These are phyloP conservation scores for Austroboletus niveus DNA, from an alignment of 1,284 basidiomycete species.

Conservation along the genomic window DNA sequence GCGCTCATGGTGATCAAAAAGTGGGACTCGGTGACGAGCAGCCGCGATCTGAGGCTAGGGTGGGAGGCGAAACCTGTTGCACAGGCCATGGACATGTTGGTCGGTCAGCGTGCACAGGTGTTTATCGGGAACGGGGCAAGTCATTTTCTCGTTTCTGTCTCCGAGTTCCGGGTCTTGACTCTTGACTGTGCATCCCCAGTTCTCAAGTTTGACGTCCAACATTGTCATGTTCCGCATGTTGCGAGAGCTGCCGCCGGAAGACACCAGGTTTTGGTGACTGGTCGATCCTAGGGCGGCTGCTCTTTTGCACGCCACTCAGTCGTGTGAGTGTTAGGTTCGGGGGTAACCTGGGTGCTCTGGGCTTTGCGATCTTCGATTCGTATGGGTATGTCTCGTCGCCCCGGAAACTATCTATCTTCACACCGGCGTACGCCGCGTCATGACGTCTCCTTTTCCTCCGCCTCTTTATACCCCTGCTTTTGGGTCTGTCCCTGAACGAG, in stretches of 20 bases:
- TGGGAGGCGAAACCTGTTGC: constrained; percentile 47
- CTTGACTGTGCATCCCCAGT: constrained; percentile 33
- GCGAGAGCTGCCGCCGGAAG: constrained; percentile 29
- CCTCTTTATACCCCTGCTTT: background rate
- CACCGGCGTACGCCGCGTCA: background rate
- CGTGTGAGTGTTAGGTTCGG: background rate
- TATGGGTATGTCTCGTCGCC: constrained; percentile 1
- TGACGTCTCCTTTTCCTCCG: background rate
- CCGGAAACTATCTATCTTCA: background rate
- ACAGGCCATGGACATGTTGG: constrained; percentile 53
- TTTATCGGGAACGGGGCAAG: constrained; percentile 56
- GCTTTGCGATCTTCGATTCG: background rate
- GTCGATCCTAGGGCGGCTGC: background rate
- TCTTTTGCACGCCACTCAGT: background rate
- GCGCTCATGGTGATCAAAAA: constrained; percentile 29
- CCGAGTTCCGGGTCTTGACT: no score
- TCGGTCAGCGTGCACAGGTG: constrained; percentile 46
- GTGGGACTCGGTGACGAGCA: constrained; percentile 44
- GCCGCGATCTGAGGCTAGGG: constrained; percentile 42
- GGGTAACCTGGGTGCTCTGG: background rate
- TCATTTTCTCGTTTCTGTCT: constrained; percentile 12
- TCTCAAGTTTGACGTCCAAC: constrained; percentile 57
- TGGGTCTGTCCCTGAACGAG: background rate
- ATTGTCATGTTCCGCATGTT: constrained; percentile 52
- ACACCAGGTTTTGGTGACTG: constrained; percentile 39